phyloP scores from a whole-genome alignment of 345 rosid species.

The Acer campestre region DNA sequence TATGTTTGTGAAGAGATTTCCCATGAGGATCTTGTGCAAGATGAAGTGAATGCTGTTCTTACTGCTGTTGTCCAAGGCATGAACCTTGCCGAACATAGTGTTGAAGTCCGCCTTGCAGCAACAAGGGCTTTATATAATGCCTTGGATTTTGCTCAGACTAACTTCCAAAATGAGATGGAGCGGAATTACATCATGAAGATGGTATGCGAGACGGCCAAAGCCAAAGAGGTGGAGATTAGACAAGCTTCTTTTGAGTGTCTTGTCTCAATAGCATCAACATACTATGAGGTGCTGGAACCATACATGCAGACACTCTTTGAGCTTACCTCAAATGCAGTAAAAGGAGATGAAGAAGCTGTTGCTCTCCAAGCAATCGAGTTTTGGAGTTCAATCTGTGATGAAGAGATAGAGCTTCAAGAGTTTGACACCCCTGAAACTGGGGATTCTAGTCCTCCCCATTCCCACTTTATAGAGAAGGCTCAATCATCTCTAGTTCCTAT shows the following conservation, averaged over 20 bases:
- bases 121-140: constrained; percentile 84
- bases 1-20: constrained; percentile 93
- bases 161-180: constrained; percentile 96
- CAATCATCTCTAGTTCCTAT: constrained; percentile 71
- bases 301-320: constrained; percentile 85
- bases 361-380: constrained; percentile 96
- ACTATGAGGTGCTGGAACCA: constrained; percentile 83
- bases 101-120: constrained; percentile 87
- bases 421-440: constrained; percentile 63
- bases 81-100: constrained; percentile 71
- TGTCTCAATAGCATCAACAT: constrained; percentile 89
- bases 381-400: constrained; percentile 98
- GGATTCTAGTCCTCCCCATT: constrained; percentile 61
- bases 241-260: constrained; percentile 97
- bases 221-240: constrained; percentile 78
- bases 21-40: constrained; percentile 80
- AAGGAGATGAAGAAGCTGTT: constrained; percentile 83
- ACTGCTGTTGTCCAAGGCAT: constrained; percentile 99
- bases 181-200: constrained; percentile 90
- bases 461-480: constrained; percentile 78
- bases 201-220: constrained; percentile 83
- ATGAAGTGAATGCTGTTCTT: constrained; percentile 87
- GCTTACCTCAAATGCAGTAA: constrained; percentile 87
- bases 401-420: constrained; percentile 93
- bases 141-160: constrained; percentile 84